Evolutionary conservation across 139 green algal species (phyloP).

Genomic region (Pseudopediastrum boryanum): DNA sequence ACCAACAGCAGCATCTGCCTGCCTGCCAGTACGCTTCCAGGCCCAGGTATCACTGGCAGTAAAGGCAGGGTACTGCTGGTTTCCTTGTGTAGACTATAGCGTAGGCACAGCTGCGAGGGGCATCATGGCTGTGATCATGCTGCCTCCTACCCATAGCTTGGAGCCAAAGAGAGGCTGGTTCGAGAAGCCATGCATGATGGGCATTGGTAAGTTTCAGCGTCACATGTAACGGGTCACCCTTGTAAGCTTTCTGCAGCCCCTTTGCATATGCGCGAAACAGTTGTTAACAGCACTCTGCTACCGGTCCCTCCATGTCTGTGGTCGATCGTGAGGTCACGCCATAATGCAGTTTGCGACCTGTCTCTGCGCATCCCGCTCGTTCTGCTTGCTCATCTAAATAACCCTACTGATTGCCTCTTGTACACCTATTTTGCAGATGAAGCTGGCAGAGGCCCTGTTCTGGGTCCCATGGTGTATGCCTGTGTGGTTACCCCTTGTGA

Average conservation of each 20-base stretch:
- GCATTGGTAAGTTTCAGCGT: slow-evolving; percentile 57
- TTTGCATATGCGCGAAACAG: not conserved
- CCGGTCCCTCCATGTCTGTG: not conserved
- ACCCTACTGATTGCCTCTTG: not conserved
- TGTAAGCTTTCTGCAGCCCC: not conserved
- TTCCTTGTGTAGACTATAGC: not conserved
- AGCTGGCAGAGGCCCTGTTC: slow-evolving; percentile 85
- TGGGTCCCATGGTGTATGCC: slow-evolving; percentile 92
- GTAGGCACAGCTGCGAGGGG: slow-evolving; percentile 1
- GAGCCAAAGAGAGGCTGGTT: slow-evolving; percentile 16
- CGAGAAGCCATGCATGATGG: slow-evolving; percentile 65
- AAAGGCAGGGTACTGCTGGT: not conserved
- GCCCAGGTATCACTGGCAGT: not conserved
- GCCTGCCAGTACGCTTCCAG: not conserved
- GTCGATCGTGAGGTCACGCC: not conserved
- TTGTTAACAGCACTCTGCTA: not conserved
- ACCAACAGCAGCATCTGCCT: not conserved
- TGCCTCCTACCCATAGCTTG: slow-evolving; percentile 16
- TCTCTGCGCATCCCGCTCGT: not conserved
- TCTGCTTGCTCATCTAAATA: not conserved
- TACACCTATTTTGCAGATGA: slow-evolving; percentile 69
- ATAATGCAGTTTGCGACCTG: not conserved
- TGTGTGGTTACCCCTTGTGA: slow-evolving; percentile 46
- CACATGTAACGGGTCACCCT: not conserved
- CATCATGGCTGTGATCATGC: not conserved